phyloP scores from a whole-genome alignment of 208 protist genomes.

The Angomonas deanei region DNA sequence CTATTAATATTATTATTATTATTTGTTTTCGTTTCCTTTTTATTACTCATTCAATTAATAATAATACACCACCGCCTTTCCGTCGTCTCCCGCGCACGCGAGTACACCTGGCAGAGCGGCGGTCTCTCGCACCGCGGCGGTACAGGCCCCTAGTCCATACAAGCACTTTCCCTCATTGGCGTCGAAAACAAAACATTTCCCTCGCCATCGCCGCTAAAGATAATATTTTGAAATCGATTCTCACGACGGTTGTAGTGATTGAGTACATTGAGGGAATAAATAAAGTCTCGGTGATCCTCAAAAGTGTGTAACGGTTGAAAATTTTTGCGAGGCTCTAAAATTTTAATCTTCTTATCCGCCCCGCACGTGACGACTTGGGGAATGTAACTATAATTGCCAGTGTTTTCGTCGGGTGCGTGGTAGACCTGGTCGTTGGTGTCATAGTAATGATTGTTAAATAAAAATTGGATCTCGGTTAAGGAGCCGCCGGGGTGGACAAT shows the following conservation, averaged over 20 bases:
- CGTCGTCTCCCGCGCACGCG: constrained; percentile 76
- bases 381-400: background rate
- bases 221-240: constrained; percentile 32
- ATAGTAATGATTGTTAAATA: background rate
- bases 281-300: constrained; percentile 68
- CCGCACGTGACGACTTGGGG: constrained; percentile 57
- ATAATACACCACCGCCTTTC: constrained; percentile 73
- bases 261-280: constrained; percentile 45
- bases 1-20: constrained; percentile 4
- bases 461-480: constrained; percentile 40
- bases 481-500: constrained; percentile 70
- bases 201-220: constrained; percentile 69
- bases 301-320: constrained; percentile 44
- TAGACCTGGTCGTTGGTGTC: constrained; percentile 21
- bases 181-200: constrained; percentile 83
- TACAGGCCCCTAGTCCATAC: constrained; percentile 72
- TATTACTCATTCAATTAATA: constrained; percentile 14
- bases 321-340: constrained; percentile 51
- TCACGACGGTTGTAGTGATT: background rate
- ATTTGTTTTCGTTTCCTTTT: no score
- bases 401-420: constrained; percentile 7
- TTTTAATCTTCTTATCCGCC: constrained; percentile 64
- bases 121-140: constrained; percentile 72
- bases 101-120: constrained; percentile 34
- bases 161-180: constrained; percentile 46